phyloP scores from a whole-genome alignment of 768 basidiomycete species.

The Ramaria rubella region DNA sequence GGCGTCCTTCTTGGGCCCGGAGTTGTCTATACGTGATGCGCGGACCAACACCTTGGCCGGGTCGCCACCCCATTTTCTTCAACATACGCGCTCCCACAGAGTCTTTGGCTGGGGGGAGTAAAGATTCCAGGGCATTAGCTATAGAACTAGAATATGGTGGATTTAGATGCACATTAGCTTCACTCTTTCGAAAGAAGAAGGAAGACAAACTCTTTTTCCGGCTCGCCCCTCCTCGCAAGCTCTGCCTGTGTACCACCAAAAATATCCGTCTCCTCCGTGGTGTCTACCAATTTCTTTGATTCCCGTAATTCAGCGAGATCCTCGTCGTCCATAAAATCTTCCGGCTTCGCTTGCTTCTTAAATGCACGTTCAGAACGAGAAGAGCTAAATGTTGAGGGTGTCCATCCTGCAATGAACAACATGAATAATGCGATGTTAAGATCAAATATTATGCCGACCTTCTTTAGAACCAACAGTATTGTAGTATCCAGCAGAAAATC shows the following conservation, averaged over 20 bases:
- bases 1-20: conserved; percentile 59
- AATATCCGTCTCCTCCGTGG: conserved; percentile 71
- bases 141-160: conserved; percentile 43
- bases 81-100: conserved; percentile 81
- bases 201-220: conserved; percentile 45
- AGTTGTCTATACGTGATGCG: conserved; percentile 73
- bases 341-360: conserved; percentile 54
- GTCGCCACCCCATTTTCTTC: conserved; percentile 92
- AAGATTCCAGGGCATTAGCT: conserved; percentile 53
- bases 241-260: conserved; percentile 51
- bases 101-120: conserved; percentile 70
- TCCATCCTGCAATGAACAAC: conserved; percentile 67
- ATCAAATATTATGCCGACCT: conserved; percentile 41
- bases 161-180: no score
- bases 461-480: conserved; percentile 95
- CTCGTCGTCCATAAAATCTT: conserved; percentile 99
- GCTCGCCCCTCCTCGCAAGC: conserved; percentile 30
- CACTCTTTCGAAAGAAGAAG: not conserved
- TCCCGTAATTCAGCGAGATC: conserved; percentile 81
- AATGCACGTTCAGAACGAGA: conserved; percentile 74
- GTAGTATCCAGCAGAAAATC: conserved; percentile 96
- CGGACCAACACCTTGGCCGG: conserved; percentile 91
- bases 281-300: conserved; percentile 66
- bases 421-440: not conserved
- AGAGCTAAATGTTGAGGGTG: conserved; percentile 88